Percentiles rank a stretch among this genome's conserved stretches.
Conservation (phyloP, 495 filamentous ascomycete genomes). For the Cudoniella acicularis region DNA sequence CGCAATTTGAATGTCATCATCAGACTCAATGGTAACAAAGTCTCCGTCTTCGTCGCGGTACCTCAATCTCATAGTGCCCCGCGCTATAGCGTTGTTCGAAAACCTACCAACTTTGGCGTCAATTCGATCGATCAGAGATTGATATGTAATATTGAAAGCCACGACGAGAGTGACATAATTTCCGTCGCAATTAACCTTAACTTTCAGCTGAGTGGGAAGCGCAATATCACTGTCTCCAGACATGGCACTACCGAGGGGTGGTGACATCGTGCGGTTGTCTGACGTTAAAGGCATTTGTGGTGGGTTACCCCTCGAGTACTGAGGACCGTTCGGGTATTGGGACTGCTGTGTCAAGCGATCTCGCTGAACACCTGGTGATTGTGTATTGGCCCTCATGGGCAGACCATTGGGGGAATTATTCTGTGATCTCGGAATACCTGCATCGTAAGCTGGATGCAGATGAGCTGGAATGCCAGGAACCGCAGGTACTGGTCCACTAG, state of each 20-base stretch:
- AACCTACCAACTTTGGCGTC: conserved; percentile 87
- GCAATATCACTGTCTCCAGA: conserved; percentile 49
- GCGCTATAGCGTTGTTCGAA: conserved; percentile 73
- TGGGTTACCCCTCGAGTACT: conserved; percentile 18
- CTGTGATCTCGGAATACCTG: conserved; percentile 49
- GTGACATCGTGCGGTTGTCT: conserved; percentile 36
- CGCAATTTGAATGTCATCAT: conserved; percentile 91
- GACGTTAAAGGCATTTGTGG: conserved; percentile 34
- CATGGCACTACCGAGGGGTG: conserved; percentile 25
- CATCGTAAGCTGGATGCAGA: conserved; percentile 51
- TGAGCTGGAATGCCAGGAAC: conserved; percentile 56
- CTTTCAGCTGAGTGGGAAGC: conserved; percentile 81
- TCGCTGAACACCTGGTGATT: conserved; percentile 47
- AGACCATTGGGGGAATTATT: conserved; percentile 47
- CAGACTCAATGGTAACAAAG: conserved; percentile 85
- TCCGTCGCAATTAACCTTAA: conserved; percentile 82
- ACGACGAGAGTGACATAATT: conserved; percentile 89
- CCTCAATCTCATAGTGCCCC: conserved; percentile 73
- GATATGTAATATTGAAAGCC: conserved; percentile 87
- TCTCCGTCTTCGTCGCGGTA: conserved; percentile 94
- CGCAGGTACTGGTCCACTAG: conserved; percentile 40
- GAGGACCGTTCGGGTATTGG: conserved; percentile 19
- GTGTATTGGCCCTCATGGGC: conserved; percentile 47
- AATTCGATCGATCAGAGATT: conserved; percentile 91
- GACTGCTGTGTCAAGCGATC: conserved; percentile 25